Evolutionary conservation across 2,329 filamentous ascomycete genomes (phyloP), one percentile per base, ranked within the genome.

Genomic region (Fusarium coffeatum): DNA sequence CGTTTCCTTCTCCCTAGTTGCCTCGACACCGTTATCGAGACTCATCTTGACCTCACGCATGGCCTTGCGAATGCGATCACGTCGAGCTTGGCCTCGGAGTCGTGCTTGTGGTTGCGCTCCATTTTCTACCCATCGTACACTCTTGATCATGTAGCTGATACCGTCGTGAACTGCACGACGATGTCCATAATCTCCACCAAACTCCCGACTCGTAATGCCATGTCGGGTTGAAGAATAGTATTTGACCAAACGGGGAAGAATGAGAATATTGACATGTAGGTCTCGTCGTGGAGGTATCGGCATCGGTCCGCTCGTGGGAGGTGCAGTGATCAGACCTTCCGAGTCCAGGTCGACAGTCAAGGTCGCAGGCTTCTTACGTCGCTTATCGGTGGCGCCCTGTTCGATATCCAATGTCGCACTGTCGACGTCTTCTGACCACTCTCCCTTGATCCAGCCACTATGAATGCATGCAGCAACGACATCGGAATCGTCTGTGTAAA

Each of bases 401-500:
- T 86, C 83, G 5, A 90, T 79, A 20, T 87, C 87, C 13, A 97
- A 84, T 80, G 95, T 83, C 15, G 85, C 83, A 2, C 88, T 84
- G 72, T 96, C 92, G 2, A 96, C 87, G 37, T 93, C 91, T 9
- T 94, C 89, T 7, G 89, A 85, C 92, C 94, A 97, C 74, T 94
- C 93, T 34, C 95, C 95, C 43, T 91, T 90, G 72, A 99, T 92
- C 90, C 94, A 98, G 6, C 96, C 96, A 3, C 90, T 90, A 78
- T 99, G 96, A 47, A 99, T 95, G 64, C 94, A 95, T 4, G 95
- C 94, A 0, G 94, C 95, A 25, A 99, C 87, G 1, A 96, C 89
- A 76, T 99, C 96, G 0, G 94, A 97, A 79, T 99, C 96, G 73
- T 99, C 96, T 0, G 94, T 97, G 77, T 98, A 98, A 9, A 99